These are phyloP conservation scores for Lentinula boryana DNA, from an alignment of 768 basidiomycete genomes.

Conservation along the genomic window DNA sequence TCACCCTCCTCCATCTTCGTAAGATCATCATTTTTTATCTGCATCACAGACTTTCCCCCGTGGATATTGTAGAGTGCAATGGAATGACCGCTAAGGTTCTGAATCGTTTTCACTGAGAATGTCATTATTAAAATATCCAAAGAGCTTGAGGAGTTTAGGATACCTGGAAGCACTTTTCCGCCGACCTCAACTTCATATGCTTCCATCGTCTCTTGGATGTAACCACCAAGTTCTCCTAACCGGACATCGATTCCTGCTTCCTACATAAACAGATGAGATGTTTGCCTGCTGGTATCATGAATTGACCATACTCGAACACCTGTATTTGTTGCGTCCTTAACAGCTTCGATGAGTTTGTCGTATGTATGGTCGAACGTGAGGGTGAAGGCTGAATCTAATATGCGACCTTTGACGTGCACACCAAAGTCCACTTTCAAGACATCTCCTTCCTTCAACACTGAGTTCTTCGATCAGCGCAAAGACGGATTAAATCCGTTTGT, in stretches of 20 bases:
- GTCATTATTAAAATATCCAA: not conserved
- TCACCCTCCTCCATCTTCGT: constrained; percentile 99
- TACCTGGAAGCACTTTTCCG: constrained; percentile 78
- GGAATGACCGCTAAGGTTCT: constrained; percentile 91
- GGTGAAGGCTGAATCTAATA: constrained; percentile 94
- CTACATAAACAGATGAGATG: constrained; percentile 29
- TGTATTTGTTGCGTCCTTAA: constrained; percentile 90
- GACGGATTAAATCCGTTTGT: not conserved
- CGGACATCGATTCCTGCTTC: constrained; percentile 96
- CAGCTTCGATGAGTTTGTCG: constrained; percentile 83
- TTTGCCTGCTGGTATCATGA: not conserved
- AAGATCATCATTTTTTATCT: constrained; percentile 85
- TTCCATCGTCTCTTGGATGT: constrained; percentile 98
- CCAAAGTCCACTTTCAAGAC: constrained; percentile 97
- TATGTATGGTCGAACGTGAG: constrained; percentile 86
- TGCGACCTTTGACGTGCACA: constrained; percentile 95
- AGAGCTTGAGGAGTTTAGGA: not conserved
- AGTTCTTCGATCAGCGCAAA: constrained; percentile 1
- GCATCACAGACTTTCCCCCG: constrained; percentile 85
- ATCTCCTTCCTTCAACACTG: constrained; percentile 79
- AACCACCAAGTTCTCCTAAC: constrained; percentile 85
- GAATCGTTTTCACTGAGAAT: constrained; percentile 82
- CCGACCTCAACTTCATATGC: constrained; percentile 95
- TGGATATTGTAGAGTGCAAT: constrained; percentile 91
- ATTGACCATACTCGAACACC: constrained; percentile 63